Base-by-base conservation (phyloP, 1,139 yeast species). In the Ogataea hybrid region DNA sequence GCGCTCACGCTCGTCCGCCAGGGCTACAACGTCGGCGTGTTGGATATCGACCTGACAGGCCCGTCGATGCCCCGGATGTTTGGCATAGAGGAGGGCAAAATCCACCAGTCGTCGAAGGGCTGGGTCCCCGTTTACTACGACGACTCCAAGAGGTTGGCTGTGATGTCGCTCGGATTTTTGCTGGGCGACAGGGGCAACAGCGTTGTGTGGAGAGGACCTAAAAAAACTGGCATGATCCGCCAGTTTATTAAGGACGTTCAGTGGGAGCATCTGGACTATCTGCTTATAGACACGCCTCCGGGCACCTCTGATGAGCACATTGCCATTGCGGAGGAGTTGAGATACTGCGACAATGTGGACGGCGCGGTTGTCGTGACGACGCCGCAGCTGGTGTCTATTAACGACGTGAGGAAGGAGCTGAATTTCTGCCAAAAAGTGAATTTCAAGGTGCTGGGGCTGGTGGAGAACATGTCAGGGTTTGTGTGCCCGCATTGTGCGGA, bases 271-370 rank as follows among this genome's bases (percentile, higher is more conserved):
- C 61, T 83, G 36, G 97, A 90, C 62, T 94, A 87, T 59, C 66
- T 94, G 43, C 68, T 94, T 32, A 90, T 94, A 7, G 99, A 94
- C 59, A 92, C 99, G 0, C 99, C 99, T 0, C 99, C 99, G 0
- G 99, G 99, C 0, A 92, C 99, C 0, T 84, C 96, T 0, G 99
- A 94, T 62, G 99, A 94, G 62, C 99, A 94, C 63, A 92, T 94
- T 33, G 90, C 97, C 3, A 84, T 94, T 23, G 97, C 97, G 2
- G 97, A 94, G 61, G 95, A 88, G 60, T 71, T 92, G 38, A 67
- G 86, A 45, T 76, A 69, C 58, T 81, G 79, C 41, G 81, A 84
- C 8, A 75, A 78, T 1, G 90, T 95, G 1, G 96, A 88, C 56
- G 97, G 98, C 0, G 96, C 96, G 0, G 79, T 94, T 4, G 76